Evolutionary conservation across 805 yeast genomes (phyloP).

Genomic region (Alloascoidea hylecoeti): DNA sequence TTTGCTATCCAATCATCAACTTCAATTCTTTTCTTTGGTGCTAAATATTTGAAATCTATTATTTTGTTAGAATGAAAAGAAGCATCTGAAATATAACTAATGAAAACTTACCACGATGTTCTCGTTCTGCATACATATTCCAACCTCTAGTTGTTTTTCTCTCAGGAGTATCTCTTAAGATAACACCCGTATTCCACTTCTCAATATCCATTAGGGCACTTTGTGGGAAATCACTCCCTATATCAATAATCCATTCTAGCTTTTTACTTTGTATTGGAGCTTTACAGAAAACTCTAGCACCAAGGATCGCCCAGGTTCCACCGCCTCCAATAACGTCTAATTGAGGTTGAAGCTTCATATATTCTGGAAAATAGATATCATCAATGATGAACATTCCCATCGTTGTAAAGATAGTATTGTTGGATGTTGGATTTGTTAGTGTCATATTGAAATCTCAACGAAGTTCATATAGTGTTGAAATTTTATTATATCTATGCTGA

Average conservation of each 20-base stretch:
- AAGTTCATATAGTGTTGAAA: too few species aligned
- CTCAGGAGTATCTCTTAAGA: conserved; percentile 32
- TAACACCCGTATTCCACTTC: conserved; percentile 48
- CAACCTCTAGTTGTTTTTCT: conserved; percentile 72
- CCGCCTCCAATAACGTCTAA: conserved; percentile 76
- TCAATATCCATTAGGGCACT: conserved; percentile 27
- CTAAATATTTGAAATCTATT: conserved; percentile 38
- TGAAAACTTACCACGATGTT: conserved; percentile 27
- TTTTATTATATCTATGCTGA: too few species aligned
- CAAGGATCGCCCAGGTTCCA: conserved; percentile 69
- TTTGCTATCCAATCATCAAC: conserved; percentile 34
- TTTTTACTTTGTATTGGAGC: conserved; percentile 19
- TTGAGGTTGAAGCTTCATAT: conserved; percentile 18
- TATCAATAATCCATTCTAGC: conserved; percentile 64
- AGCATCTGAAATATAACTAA: too few species aligned
- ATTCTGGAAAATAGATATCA: conserved; percentile 49
- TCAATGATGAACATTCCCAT: conserved; percentile 88
- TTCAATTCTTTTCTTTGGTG: conserved; percentile 47
- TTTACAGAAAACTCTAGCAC: conserved; percentile 44
- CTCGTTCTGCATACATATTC: conserved; percentile 56
- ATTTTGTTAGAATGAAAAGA: too few species aligned
- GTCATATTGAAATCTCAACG: too few species aligned
- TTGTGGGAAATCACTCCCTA: conserved; percentile 65
- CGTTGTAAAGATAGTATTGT: conserved; percentile 39
- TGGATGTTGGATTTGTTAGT: too few species aligned